Conservation (phyloP, 495 filamentous ascomycete genomes). For the Aspergillus saccharolyticus region DNA sequence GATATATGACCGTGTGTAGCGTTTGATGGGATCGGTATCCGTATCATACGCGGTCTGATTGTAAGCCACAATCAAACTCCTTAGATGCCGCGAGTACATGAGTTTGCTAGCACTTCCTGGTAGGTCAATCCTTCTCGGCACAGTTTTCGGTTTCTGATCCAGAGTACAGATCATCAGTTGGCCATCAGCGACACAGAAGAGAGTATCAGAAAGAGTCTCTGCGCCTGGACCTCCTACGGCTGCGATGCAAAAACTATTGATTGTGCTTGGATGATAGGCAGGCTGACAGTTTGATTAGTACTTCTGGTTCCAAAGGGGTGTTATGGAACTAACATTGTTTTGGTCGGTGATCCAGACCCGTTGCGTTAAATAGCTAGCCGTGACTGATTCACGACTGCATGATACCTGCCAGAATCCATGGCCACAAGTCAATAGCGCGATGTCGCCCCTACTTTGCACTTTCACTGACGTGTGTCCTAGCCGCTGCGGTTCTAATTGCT, state of each 20-base stretch:
- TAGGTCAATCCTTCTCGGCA: conserved; percentile 40
- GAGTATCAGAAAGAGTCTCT: conserved; percentile 21
- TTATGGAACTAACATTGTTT: conserved; percentile 32
- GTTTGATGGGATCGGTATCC: conserved; percentile 21
- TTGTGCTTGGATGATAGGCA: conserved; percentile 33
- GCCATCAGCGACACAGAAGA: conserved; percentile 42
- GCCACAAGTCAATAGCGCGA: conserved; percentile 35
- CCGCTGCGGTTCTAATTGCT: conserved; percentile 23
- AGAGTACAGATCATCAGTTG: conserved; percentile 39
- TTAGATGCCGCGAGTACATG: conserved; percentile 36
- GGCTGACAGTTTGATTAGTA: conserved; percentile 26
- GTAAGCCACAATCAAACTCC: conserved; percentile 40
- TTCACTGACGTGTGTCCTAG: conserved; percentile 37
- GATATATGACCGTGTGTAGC: conserved; percentile 30
- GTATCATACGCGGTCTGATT: conserved; percentile 21
- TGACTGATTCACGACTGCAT: conserved; percentile 17
- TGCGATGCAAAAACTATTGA: conserved; percentile 32
- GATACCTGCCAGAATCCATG: conserved; percentile 39
- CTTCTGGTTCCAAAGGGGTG: neutral
- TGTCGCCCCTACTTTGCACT: conserved; percentile 25
- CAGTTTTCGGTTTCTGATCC: conserved; percentile 27
- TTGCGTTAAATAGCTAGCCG: conserved; percentile 25
- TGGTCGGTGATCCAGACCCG: conserved; percentile 44
- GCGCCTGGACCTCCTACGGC: conserved; percentile 10
- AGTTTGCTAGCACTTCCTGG: conserved; percentile 41